phyloP scores from a whole-genome alignment of 108 stramenopile species.

The Nannochloropsis granulata region DNA sequence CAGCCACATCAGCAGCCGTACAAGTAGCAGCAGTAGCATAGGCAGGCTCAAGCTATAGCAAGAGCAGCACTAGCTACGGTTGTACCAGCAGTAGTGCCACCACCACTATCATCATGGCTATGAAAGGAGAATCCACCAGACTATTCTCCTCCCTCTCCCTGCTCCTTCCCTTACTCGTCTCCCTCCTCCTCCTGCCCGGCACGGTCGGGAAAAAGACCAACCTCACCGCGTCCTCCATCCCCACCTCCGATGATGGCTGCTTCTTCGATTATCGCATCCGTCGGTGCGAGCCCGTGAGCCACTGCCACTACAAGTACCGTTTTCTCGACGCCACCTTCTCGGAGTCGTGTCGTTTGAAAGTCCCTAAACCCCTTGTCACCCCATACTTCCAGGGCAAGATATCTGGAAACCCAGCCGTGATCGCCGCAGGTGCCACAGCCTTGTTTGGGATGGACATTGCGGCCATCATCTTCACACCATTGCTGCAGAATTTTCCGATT shows the following conservation, averaged over 20 bases:
- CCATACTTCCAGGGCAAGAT: neutral
- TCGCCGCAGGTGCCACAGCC: slow-evolving; percentile 5
- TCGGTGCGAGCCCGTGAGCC: slow-evolving; percentile 10
- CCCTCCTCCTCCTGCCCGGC: neutral
- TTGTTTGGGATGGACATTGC: slow-evolving; percentile 16
- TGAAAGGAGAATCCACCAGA: no score
- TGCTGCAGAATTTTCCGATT: slow-evolving; percentile 1
- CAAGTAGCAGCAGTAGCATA: no score
- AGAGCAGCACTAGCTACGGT: no score
- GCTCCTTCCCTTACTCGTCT: neutral
- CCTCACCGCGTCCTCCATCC: neutral
- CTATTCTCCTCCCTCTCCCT: neutral
- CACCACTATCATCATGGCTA: no score
- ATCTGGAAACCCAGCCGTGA: slow-evolving; percentile 1
- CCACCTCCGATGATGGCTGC: neutral
- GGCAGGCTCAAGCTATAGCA: no score
- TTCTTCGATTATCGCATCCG: neutral
- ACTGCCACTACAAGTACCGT: slow-evolving; percentile 28
- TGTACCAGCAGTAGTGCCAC: no score
- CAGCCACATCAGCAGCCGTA: no score
- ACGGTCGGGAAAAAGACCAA: neutral
- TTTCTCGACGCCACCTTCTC: slow-evolving; percentile 13
- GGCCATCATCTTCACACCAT: slow-evolving; percentile 13
- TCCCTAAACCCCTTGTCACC: no score
- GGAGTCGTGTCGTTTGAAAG: slow-evolving; percentile 10